Evolutionary conservation across 371 early-diverging fungal genomes (phyloP), one percentile per base, ranked within the genome.

Genomic region (Mortierella sp.): DNA sequence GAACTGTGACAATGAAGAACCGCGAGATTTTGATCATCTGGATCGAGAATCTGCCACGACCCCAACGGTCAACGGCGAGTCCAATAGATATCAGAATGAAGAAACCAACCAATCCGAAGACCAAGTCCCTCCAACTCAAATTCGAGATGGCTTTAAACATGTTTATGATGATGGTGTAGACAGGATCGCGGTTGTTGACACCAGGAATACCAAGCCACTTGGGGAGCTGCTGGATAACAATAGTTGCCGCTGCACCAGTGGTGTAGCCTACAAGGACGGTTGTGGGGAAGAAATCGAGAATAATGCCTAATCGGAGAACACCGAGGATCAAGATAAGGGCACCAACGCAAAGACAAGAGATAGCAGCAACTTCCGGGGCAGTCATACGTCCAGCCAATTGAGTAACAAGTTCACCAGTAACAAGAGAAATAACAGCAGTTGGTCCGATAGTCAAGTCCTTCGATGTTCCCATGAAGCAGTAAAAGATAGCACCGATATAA

Each of bases 381-480:
- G 87, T 85, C 63, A 82, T 84, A 40, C 88, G 72, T n/a, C 83
- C 84, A 21, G 86, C 65, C 11, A 76, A 63, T 45, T 84, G 78
- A 48, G 83, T 33, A 41, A 90, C 84, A 16, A 85, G 84, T n/a
- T 86, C 81, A 45, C 92, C 77, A 15, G 92, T 87, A 63, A 94
- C 69, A 38, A 94, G 87, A 13, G 95, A 94, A 58, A 93, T 88
- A 45, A 97, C 96, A 22, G 97, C 95, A 7, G 95, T 95, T 2
- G 96, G 92, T 22, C 97, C 96, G 58, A 96, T 92, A 19, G 95
- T 94, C 50, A 95, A 88, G 69, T 96, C 96, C 79, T 95, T 94
- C 41, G 93, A 91, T 0, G 97, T 96, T 19, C 94, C 96, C 74
- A 96, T 89, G 63, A 95, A 77, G 63, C 90, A 88, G 81, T 97